Conservation (phyloP, 2,329 filamentous ascomycete species). For the Fusarium solani-melongenae region DNA sequence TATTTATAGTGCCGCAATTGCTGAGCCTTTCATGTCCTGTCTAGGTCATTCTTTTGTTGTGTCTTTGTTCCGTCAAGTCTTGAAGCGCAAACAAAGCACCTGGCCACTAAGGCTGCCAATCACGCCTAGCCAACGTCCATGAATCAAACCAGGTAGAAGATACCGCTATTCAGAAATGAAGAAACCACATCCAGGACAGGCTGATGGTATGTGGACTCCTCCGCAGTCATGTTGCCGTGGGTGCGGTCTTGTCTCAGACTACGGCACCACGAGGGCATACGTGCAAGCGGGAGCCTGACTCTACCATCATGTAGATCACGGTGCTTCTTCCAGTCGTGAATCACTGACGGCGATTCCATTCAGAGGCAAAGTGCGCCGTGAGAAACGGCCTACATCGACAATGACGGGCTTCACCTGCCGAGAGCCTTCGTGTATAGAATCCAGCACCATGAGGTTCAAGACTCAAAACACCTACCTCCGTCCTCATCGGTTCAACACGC, state of each 20-base stretch:
- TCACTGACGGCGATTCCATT: not conserved
- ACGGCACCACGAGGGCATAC: not conserved
- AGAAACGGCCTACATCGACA: not conserved
- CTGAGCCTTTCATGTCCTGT: not conserved
- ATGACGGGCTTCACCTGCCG: not conserved
- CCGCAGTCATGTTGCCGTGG: not conserved
- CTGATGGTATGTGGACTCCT: not conserved
- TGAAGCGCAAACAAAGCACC: no score
- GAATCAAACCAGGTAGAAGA: not conserved
- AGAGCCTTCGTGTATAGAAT: not conserved
- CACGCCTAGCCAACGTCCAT: not conserved
- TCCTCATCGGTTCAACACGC: not conserved
- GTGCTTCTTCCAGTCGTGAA: not conserved
- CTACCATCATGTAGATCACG: not conserved
- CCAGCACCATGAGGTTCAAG: not conserved
- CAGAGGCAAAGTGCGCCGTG: not conserved
- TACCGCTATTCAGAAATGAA: not conserved
- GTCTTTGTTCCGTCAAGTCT: no score
- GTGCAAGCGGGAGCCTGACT: not conserved
- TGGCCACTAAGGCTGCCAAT: not conserved
- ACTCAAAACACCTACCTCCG: not conserved
- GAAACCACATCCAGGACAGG: not conserved
- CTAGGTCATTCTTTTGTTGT: not conserved
- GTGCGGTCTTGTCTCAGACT: not conserved
- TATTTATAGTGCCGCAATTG: not conserved